A percentile compares a stretch with the other conserved stretches of the same genome.
Evolutionary conservation across 2,329 filamentous ascomycete genomes (phyloP).

Genomic region (Neonectria magnoliae): DNA sequence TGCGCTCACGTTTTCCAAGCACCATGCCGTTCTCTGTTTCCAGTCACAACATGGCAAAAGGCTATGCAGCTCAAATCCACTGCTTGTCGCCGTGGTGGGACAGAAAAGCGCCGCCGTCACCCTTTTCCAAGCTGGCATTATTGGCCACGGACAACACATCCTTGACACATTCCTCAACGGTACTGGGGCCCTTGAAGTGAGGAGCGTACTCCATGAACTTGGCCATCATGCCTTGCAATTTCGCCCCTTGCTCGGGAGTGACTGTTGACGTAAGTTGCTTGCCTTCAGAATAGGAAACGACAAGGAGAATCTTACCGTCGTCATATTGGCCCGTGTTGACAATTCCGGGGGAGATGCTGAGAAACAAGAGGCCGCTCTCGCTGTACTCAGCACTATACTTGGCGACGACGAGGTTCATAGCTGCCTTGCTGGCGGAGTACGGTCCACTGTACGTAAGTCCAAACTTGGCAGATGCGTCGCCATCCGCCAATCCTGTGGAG

Average conservation of each 20-base stretch:
- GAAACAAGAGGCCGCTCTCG: constrained; percentile 6
- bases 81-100: constrained; percentile 18
- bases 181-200: background rate
- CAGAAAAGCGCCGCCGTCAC: constrained; percentile 11
- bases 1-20: too few species aligned
- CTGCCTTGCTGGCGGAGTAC: constrained; percentile 62
- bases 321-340: background rate
- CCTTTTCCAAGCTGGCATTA: constrained; percentile 3
- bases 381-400: constrained; percentile 58
- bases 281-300: background rate
- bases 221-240: background rate
- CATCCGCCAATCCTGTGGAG: constrained; percentile 58
- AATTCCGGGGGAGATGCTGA: constrained; percentile 3
- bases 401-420: constrained; percentile 60
- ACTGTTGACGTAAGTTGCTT: background rate
- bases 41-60: background rate
- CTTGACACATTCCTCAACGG: background rate
- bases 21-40: background rate
- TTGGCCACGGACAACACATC: constrained; percentile 11
- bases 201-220: constrained; percentile 10
- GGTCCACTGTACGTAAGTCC: constrained; percentile 48
- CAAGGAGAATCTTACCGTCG: background rate
- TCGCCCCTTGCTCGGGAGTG: background rate
- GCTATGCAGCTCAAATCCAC: constrained; percentile 8
- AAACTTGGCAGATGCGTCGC: constrained; percentile 50